Percentiles rank a stretch among this genome's conserved stretches.
These are phyloP conservation scores for Pseudognaphalium luteoalbum DNA, from an alignment of 129 eudicot genomes.

Conservation along the genomic window DNA sequence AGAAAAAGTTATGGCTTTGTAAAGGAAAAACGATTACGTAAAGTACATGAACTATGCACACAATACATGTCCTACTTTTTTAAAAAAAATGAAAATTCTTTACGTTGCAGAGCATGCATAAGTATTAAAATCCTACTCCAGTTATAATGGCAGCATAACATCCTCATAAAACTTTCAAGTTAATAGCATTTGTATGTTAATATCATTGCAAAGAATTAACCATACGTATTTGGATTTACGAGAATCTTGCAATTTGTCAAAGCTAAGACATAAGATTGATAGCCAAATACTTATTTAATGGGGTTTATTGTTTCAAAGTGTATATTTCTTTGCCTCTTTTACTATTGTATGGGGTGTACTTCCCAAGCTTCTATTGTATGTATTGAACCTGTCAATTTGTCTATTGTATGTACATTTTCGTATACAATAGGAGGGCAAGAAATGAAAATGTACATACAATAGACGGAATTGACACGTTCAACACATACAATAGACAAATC, in stretches of 20 bases:
- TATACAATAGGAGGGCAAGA: no score
- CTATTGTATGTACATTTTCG: no score
- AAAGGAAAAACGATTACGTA: neutral
- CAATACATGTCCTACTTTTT: neutral
- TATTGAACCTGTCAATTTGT: no score
- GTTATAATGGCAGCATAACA: neutral
- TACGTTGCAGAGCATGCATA: neutral
- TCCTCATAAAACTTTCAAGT: neutral
- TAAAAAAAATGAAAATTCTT: neutral
- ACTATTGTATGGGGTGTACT: no score
- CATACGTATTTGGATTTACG: neutral
- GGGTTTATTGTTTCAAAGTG: no score
- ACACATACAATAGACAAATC: no score
- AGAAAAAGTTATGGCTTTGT: conserved; percentile 1
- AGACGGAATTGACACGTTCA: no score
- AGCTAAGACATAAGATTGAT: conserved; percentile 4
- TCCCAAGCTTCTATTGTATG: no score
- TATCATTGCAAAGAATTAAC: neutral
- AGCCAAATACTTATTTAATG: neutral
- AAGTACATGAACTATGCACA: neutral
- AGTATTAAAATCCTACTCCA: neutral
- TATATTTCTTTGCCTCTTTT: no score
- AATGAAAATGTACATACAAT: no score
- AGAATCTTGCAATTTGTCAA: conserved; percentile 16
- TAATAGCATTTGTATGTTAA: neutral